These are phyloP conservation scores for Clonostachys byssicola DNA, from an alignment of 2,329 filamentous ascomycete genomes.

Conservation along the genomic window DNA sequence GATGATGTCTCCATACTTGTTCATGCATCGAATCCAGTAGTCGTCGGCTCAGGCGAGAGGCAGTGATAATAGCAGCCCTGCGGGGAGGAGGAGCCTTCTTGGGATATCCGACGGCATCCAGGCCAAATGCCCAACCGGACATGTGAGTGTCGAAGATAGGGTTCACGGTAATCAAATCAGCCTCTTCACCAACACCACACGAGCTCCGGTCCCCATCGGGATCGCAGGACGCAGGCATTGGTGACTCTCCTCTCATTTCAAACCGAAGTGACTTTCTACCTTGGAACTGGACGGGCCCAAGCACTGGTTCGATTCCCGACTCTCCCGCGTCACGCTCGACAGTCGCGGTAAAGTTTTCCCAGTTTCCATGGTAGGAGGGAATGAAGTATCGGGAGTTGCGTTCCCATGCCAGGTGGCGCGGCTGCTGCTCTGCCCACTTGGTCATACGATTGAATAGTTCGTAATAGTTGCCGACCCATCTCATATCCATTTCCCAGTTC, in stretches of 20 bases:
- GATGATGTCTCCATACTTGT: conserved; percentile 62
- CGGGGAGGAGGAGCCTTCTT: conserved; percentile 52
- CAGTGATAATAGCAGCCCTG: conserved; percentile 68
- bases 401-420: conserved; percentile 73
- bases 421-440: conserved; percentile 63
- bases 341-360: conserved; percentile 66
- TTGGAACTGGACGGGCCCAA: conserved; percentile 60
- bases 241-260: conserved; percentile 46
- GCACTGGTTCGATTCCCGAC: conserved; percentile 51
- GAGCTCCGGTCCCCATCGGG: conserved; percentile 41
- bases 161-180: conserved; percentile 74
- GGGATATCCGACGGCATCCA: conserved; percentile 67
- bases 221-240: conserved; percentile 51
- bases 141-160: conserved; percentile 69
- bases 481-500: conserved; percentile 70
- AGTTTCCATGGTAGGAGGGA: conserved; percentile 63
- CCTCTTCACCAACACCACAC: conserved; percentile 68
- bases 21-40: conserved; percentile 71
- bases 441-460: conserved; percentile 68
- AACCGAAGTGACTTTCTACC: conserved; percentile 40
- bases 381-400: conserved; percentile 74
- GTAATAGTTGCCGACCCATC: conserved; percentile 63
- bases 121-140: conserved; percentile 69
- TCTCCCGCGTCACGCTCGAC: conserved; percentile 57
- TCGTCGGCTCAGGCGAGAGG: conserved; percentile 61